Evolutionary conservation across 176 grass and related monocot species (phyloP), one percentile per base, ranked within the genome.

Genomic region (Musa beccarii): DNA sequence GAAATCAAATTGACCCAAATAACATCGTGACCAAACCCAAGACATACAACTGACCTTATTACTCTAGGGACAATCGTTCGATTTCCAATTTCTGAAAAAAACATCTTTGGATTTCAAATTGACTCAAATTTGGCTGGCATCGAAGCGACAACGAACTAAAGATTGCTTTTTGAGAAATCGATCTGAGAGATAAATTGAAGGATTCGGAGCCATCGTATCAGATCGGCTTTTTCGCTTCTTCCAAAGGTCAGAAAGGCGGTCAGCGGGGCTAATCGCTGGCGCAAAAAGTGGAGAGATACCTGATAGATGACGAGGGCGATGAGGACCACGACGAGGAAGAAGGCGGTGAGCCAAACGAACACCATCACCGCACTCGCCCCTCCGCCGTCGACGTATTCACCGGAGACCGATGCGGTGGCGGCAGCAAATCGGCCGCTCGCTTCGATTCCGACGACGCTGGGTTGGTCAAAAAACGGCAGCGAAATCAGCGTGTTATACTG

Each of bases 301-400:
- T 97, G 93, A 84, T 85, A 92, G 82, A 97, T 93, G 88, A 97
- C 88, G 20, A 97, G 81, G 69, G 86, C 87, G 71, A 97, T 93
- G 67, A 97, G 90, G 70, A 81, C 69, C 70, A 93, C 81, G 74
- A 97, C 61, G 74, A 97, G 83, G 85, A 97, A 97, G 87, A 97
- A 97, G 34, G 85, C 88, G 79, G 66, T 22, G 75, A 97, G 90
- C 93, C 93, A 97, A 54, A 97, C 84, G 74, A 97, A 89, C 26
- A 93, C 87, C 93, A 97, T 90, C 89, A 64, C 81, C 24, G 26
- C 24, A 14, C 12, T 20, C 54, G 14, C 28, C 28, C 68, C 28
- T 51, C 68, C 43, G 68, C 34, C 49, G 15, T 14, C 43, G 68
- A 49, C 11, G 51, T 13, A 10, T 26, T 52, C 49, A 52, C 68